Conservation (phyloP, 345 rosid species). For the Salix brachista region DNA sequence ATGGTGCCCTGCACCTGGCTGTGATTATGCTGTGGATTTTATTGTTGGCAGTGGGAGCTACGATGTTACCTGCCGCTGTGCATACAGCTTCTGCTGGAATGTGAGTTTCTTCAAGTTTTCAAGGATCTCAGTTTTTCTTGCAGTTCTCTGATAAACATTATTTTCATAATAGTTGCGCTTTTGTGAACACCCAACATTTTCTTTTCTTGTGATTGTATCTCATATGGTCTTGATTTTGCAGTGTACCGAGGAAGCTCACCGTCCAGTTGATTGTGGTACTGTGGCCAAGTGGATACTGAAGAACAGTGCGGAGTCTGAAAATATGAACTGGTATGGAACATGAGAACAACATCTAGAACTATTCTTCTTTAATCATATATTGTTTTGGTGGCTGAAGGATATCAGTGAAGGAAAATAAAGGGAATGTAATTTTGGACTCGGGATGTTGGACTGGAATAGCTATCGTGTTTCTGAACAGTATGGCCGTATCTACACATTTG, state of each 20-base stretch:
- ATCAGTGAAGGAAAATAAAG: background rate
- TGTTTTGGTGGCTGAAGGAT: background rate
- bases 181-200: background rate
- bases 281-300: constrained; percentile 88
- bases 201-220: background rate
- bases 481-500: background rate
- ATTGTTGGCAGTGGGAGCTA: constrained; percentile 68
- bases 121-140: background rate
- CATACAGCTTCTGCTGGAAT: constrained; percentile 86
- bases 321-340: constrained; percentile 77
- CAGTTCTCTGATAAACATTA: background rate
- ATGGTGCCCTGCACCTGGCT: constrained; percentile 99
- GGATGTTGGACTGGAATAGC: background rate
- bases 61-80: constrained; percentile 79
- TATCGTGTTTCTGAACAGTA: background rate
- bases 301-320: constrained; percentile 97
- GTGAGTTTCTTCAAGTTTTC: constrained; percentile 37
- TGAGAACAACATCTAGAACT: background rate
- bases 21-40: constrained; percentile 91
- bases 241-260: constrained; percentile 99
- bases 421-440: background rate
- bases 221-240: constrained; percentile 23
- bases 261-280: constrained; percentile 94
- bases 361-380: background rate
- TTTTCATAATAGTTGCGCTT: background rate